Percentiles rank a stretch among this genome's conserved stretches.
Evolutionary conservation across 495 filamentous ascomycete genomes (phyloP).

Genomic region (Annulohypoxylon stygium): DNA sequence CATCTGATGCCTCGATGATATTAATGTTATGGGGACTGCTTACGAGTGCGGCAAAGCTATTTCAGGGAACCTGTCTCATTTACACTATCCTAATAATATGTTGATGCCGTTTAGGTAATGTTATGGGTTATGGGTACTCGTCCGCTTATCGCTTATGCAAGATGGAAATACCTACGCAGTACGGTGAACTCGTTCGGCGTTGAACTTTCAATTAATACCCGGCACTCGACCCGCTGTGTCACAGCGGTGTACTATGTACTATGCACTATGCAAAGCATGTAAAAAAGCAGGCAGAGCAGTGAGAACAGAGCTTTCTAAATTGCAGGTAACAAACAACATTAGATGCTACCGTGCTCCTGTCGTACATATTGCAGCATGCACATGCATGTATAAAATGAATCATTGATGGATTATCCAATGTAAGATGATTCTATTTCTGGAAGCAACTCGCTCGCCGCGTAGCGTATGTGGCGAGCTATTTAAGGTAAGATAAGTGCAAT

Average conservation of each 20-base stretch:
- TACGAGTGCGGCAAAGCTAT: constrained; percentile 3
- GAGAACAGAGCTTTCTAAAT: neutral
- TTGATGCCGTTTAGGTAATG: neutral
- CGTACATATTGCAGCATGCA: constrained; percentile 8
- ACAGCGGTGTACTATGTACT: too few species aligned
- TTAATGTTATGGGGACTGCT: neutral
- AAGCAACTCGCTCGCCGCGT: neutral
- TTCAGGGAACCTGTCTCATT: neutral
- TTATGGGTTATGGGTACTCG: too few species aligned
- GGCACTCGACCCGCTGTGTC: too few species aligned
- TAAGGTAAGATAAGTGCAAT: neutral
- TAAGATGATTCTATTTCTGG: constrained; percentile 6
- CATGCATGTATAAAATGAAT: neutral
- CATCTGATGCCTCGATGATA: neutral
- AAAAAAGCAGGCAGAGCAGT: too few species aligned
- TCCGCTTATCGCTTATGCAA: too few species aligned
- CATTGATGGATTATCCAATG: neutral
- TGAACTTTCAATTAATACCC: too few species aligned
- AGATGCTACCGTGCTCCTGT: neutral
- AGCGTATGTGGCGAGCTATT: neutral
- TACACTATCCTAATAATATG: neutral
- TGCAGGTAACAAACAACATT: neutral
- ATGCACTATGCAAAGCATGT: too few species aligned
- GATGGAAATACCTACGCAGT: too few species aligned
- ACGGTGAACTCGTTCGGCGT: too few species aligned